Evolutionary conservation across 768 basidiomycete species (phyloP).

Genomic region (Suillus weaverae): DNA sequence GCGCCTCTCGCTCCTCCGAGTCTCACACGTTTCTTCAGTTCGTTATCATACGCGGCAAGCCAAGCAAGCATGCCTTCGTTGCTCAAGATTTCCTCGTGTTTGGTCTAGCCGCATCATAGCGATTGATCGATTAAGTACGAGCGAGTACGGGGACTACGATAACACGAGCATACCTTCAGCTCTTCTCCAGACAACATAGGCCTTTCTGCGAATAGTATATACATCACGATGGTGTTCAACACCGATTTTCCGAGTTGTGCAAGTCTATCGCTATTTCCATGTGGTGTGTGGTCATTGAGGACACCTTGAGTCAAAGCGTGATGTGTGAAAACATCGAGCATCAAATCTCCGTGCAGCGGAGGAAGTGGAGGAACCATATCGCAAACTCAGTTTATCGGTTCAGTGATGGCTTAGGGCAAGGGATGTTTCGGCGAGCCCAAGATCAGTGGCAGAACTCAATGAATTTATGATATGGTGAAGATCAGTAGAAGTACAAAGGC

Average conservation of each 20-base stretch:
- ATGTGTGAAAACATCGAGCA: slow-evolving; percentile 62
- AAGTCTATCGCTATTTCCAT: slow-evolving; percentile 52
- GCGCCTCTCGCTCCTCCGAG: slow-evolving; percentile 20
- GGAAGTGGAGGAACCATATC: slow-evolving; percentile 46
- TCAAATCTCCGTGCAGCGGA: slow-evolving; percentile 52
- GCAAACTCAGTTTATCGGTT: background rate
- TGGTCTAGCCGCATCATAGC: background rate
- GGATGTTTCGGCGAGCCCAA: background rate
- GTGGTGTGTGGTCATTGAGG: slow-evolving; percentile 19
- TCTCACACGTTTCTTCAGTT: slow-evolving; percentile 48
- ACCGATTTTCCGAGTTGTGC: slow-evolving; percentile 55
- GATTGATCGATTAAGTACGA: background rate
- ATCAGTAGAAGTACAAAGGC: background rate
- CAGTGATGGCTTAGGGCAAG: background rate
- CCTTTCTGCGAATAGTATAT: slow-evolving; percentile 45
- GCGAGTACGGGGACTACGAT: no score
- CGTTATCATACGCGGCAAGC: slow-evolving; percentile 48
- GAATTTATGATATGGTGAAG: background rate
- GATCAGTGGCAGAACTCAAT: background rate
- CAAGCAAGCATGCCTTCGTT: slow-evolving; percentile 44
- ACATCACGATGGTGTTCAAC: slow-evolving; percentile 52
- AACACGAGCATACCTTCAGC: slow-evolving; percentile 40
- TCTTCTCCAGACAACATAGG: slow-evolving; percentile 44
- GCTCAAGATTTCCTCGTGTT: slow-evolving; percentile 30
- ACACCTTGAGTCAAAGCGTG: slow-evolving; percentile 21